Conservation (phyloP, 768 basidiomycete genomes). For the Lactarius sanguifluus region DNA sequence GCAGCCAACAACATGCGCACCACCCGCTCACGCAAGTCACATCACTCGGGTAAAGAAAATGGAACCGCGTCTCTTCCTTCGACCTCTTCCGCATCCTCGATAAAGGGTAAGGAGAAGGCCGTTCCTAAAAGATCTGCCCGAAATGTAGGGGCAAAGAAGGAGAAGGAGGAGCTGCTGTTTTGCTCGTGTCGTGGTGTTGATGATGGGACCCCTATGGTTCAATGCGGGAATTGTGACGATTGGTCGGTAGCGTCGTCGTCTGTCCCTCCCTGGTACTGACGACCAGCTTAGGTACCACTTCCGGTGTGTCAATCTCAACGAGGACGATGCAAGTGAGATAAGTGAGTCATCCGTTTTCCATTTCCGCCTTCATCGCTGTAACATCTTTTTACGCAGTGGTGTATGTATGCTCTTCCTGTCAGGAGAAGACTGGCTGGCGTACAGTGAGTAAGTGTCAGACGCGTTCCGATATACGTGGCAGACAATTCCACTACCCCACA, state of each 20-base stretch:
- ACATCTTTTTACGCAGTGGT: constrained; percentile 43
- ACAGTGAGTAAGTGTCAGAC: constrained; percentile 71
- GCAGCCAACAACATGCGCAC: constrained; percentile 24
- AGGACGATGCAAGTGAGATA: constrained; percentile 68
- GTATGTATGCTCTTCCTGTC: constrained; percentile 56
- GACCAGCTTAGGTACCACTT: constrained; percentile 68
- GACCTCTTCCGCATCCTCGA: neutral
- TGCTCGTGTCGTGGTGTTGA: constrained; percentile 67
- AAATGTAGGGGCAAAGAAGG: constrained; percentile 24
- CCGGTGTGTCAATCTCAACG: constrained; percentile 58
- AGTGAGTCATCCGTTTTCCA: constrained; percentile 49
- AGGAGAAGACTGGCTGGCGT: constrained; percentile 56
- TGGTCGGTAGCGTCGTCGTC: constrained; percentile 48
- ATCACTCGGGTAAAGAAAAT: constrained; percentile 20
- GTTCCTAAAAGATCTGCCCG: constrained; percentile 23
- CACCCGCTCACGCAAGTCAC: constrained; percentile 24
- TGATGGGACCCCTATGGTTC: constrained; percentile 78
- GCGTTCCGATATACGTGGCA: constrained; percentile 15
- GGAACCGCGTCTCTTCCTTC: neutral
- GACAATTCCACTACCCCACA: constrained; percentile 10
- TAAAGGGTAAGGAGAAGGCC: constrained; percentile 24
- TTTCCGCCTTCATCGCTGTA: constrained; percentile 16
- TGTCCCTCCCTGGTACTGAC: neutral
- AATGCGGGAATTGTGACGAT: constrained; percentile 62
- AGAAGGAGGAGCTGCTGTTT: constrained; percentile 34